Conservation (phyloP, 352 stramenopile genomes). For the Globisporangium nunn region DNA sequence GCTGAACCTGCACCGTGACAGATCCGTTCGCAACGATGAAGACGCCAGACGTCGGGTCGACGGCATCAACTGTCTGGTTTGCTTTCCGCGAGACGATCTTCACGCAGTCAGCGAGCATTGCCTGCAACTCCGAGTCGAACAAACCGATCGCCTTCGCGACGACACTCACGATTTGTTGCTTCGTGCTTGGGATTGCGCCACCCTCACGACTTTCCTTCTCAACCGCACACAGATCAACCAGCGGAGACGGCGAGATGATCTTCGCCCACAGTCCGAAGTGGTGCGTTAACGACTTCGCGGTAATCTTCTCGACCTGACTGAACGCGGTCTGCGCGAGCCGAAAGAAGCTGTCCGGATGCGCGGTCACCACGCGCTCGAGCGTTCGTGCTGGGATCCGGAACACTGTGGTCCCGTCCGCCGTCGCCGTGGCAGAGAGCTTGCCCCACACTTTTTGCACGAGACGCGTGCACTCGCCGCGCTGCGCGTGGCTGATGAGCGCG, state of each 20-base stretch:
- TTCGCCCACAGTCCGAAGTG: conserved; percentile 62
- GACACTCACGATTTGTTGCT: conserved; percentile 23
- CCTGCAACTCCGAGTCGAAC: conserved; percentile 28
- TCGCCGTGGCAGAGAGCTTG: conserved; percentile 38
- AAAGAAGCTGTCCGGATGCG: conserved; percentile 67
- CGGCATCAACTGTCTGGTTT: conserved; percentile 18
- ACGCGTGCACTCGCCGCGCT: conserved; percentile 15
- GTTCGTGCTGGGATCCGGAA: conserved; percentile 54
- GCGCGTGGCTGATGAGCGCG: conserved; percentile 36
- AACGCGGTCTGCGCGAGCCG: conserved; percentile 64
- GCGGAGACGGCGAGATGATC: conserved; percentile 26
- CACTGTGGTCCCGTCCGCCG: conserved; percentile 42
- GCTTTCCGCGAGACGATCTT: conserved; percentile 24
- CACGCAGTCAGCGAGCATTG: conserved; percentile 22
- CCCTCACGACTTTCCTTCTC: conserved; percentile 3
- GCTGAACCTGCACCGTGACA: conserved; percentile 44
- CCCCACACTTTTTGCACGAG: conserved; percentile 47
- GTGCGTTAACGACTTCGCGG: conserved; percentile 66
- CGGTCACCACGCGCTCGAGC: conserved; percentile 42
- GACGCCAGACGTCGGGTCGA: conserved; percentile 18
- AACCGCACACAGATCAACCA: conserved; percentile 25
- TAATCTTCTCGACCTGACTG: conserved; percentile 82
- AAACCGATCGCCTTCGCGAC: conserved; percentile 42
- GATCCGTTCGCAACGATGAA: conserved; percentile 56
- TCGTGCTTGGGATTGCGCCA: not conserved